A percentile compares a stretch with the other conserved stretches of the same genome.
Evolutionary conservation across 768 basidiomycete genomes (phyloP).

Genomic region (Polyporus arcularius): DNA sequence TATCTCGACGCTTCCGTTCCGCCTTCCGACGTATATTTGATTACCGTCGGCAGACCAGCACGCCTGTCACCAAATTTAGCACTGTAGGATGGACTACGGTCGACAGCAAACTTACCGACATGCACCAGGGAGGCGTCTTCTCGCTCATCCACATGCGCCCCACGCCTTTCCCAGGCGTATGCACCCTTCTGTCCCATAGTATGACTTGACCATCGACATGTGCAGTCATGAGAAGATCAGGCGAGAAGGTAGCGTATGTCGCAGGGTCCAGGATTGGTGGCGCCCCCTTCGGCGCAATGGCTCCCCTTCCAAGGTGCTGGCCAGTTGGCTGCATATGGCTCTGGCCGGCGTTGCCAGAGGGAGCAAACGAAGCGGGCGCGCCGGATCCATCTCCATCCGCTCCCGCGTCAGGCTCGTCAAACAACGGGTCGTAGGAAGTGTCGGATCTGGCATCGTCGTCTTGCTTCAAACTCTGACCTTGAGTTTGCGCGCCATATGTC

Average conservation of each 20-base stretch:
- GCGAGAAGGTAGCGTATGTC: constrained; percentile 65
- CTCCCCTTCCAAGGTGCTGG: constrained; percentile 14
- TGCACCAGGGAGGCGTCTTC: constrained; percentile 93
- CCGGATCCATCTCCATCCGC: constrained; percentile 33
- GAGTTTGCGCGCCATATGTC: neutral
- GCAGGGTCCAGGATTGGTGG: constrained; percentile 69
- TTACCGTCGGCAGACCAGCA: constrained; percentile 91
- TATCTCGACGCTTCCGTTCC: constrained; percentile 88
- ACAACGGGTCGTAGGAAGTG: constrained; percentile 83
- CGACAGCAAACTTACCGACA: constrained; percentile 64
- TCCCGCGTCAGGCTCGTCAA: constrained; percentile 76
- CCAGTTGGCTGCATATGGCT: constrained; percentile 11
- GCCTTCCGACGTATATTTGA: constrained; percentile 87
- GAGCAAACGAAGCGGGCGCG: neutral
- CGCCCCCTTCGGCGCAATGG: constrained; percentile 61
- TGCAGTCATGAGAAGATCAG: constrained; percentile 85
- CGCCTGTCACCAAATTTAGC: constrained; percentile 53
- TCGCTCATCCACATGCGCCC: constrained; percentile 88
- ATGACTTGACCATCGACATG: constrained; percentile 92
- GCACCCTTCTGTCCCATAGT: constrained; percentile 84
- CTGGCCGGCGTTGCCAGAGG: constrained; percentile 1
- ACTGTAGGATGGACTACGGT: neutral
- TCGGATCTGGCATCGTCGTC: constrained; percentile 73
- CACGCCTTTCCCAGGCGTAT: constrained; percentile 65
- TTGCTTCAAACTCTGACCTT: constrained; percentile 16